Conservation (phyloP, 2,329 filamentous ascomycete species). For the Metarhizium anisopliae region DNA sequence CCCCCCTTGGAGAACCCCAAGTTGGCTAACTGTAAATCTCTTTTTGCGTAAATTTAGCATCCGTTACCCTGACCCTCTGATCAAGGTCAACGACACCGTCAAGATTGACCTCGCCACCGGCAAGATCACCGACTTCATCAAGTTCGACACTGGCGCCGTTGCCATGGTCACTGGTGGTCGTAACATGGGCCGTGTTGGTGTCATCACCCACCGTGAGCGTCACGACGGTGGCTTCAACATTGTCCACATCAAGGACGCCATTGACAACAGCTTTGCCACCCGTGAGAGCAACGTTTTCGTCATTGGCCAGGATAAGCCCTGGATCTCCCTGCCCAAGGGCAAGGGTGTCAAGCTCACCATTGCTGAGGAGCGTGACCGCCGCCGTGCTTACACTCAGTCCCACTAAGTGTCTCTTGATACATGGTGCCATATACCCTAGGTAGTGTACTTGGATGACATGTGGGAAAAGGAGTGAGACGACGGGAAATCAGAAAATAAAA, state of each 20-base stretch:
- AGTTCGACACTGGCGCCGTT: conserved; percentile 96
- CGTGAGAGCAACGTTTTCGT: conserved; percentile 99
- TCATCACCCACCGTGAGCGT: conserved; percentile 99
- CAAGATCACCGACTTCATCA: conserved; percentile 97
- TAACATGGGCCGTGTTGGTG: conserved; percentile 99
- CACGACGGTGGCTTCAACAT: conserved; percentile 99
- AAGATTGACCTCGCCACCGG: conserved; percentile 96
- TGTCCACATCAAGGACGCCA: conserved; percentile 99
- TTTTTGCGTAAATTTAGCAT: conserved; percentile 52
- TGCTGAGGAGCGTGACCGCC: conserved; percentile 97
- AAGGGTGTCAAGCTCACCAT: conserved; percentile 99
- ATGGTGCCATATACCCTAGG: background rate
- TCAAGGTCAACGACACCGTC: conserved; percentile 99
- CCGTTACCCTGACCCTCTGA: conserved; percentile 94
- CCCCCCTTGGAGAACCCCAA: conserved; percentile 24
- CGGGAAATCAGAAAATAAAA: background rate
- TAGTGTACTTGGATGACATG: conserved; percentile 12
- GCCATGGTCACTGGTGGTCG: conserved; percentile 99
- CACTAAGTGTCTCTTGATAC: conserved; percentile 31
- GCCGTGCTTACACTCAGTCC: conserved; percentile 57
- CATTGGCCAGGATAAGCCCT: conserved; percentile 97
- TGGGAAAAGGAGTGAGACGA: conserved; percentile 9
- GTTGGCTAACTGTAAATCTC: conserved; percentile 24
- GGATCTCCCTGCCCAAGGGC: conserved; percentile 99
- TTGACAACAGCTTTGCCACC: conserved; percentile 99